Conservation (phyloP, 2,329 filamentous ascomycete species). For the Aureobasidium sp. region DNA sequence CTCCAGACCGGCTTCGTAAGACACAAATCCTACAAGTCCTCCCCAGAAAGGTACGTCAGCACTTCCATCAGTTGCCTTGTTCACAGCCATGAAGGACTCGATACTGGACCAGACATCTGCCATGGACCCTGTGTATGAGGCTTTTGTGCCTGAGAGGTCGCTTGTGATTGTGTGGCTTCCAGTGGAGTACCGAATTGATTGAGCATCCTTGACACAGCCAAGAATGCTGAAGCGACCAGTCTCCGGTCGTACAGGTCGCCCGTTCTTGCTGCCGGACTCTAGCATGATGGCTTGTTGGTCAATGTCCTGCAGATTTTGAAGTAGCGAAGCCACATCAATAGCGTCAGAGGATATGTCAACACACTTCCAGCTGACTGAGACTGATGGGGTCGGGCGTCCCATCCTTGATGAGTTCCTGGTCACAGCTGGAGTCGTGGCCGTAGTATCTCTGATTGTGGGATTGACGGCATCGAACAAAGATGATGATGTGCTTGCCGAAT, state of each 20-base stretch:
- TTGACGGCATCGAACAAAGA: slow-evolving; percentile 12
- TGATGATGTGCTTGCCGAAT: slow-evolving; percentile 6
- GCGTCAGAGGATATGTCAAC: not conserved
- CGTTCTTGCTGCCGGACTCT: slow-evolving; percentile 41
- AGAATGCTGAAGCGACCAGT: slow-evolving; percentile 67
- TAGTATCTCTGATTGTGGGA: slow-evolving; percentile 1
- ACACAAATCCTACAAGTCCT: slow-evolving; percentile 76
- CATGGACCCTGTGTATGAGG: not conserved
- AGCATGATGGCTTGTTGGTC: slow-evolving; percentile 36
- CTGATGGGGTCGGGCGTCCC: not conserved
- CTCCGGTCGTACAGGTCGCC: slow-evolving; percentile 35
- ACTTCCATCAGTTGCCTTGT: slow-evolving; percentile 29
- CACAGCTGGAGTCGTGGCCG: slow-evolving; percentile 3
- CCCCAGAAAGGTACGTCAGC: slow-evolving; percentile 60
- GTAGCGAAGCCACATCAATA: slow-evolving; percentile 31
- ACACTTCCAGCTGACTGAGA: slow-evolving; percentile 1
- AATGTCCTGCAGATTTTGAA: slow-evolving; percentile 30
- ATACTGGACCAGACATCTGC: slow-evolving; percentile 20
- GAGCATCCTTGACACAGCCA: slow-evolving; percentile 53
- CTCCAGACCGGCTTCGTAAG: slow-evolving; percentile 72
- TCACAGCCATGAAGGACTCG: slow-evolving; percentile 31
- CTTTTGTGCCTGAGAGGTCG: not conserved
- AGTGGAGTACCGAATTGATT: slow-evolving; percentile 21
- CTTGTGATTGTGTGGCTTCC: not conserved
- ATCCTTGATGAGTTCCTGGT: slow-evolving; percentile 7